These are phyloP conservation scores for Penicillium desertorum DNA, from an alignment of 495 filamentous ascomycete species.

Conservation along the genomic window DNA sequence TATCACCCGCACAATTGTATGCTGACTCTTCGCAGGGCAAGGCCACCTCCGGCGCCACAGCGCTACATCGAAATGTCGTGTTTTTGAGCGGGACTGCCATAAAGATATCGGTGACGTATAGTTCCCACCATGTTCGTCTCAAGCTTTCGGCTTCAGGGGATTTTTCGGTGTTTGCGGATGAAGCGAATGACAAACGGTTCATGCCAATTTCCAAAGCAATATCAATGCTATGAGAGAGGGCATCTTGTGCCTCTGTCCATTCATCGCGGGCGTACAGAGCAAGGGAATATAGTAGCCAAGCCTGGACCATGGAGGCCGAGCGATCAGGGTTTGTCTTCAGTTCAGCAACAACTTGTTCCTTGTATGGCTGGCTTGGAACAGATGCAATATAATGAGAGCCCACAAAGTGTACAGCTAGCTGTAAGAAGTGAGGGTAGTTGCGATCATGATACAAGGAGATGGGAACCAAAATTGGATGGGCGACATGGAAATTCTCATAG, in stretches of 20 bases:
- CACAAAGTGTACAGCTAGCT: constrained; percentile 39
- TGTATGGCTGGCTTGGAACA: constrained; percentile 24
- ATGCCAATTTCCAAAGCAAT: constrained; percentile 42
- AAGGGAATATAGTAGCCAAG: constrained; percentile 40
- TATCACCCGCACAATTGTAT: constrained; percentile 29
- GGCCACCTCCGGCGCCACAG: constrained; percentile 34
- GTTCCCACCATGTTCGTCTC: constrained; percentile 46
- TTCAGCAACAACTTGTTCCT: constrained; percentile 27
- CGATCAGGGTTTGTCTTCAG: constrained; percentile 30
- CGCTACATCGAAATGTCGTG: constrained; percentile 33
- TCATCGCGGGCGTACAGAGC: constrained; percentile 38
- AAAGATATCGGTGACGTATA: constrained; percentile 41
- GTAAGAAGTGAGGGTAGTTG: constrained; percentile 39
- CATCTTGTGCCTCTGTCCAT: constrained; percentile 32
- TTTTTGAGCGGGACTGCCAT: constrained; percentile 35
- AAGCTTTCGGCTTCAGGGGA: constrained; percentile 42
- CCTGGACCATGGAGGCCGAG: constrained; percentile 40
- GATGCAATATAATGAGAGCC: constrained; percentile 39
- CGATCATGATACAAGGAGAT: constrained; percentile 33
- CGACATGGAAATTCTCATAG: constrained; percentile 44
- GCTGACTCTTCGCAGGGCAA: constrained; percentile 43
- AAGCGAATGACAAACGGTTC: constrained; percentile 37
- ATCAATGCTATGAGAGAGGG: constrained; percentile 33
- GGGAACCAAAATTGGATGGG: constrained; percentile 43
- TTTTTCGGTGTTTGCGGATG: constrained; percentile 21